These are phyloP conservation scores for Linum usitatissimum DNA, from an alignment of 345 rosid species.

Conservation along the genomic window DNA sequence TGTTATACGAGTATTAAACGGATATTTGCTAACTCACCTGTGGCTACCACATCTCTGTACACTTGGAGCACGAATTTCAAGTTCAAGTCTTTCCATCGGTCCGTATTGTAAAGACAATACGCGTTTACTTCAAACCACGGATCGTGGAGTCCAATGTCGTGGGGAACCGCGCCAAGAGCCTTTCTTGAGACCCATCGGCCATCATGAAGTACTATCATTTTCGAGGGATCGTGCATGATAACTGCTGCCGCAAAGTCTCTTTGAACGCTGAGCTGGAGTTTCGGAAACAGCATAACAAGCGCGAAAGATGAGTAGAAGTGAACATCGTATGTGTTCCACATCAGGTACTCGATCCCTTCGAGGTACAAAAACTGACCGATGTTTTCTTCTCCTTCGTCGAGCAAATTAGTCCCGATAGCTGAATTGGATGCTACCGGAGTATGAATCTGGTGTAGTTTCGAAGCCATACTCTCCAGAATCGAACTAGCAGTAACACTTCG, in stretches of 20 bases:
- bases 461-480: conserved; percentile 68
- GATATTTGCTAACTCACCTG: conserved; percentile 15
- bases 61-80: conserved; percentile 92
- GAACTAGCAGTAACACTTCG: conserved; percentile 42
- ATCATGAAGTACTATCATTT: conserved; percentile 43
- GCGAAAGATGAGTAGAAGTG: conserved; percentile 92
- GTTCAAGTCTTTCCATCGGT: conserved; percentile 88
- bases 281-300: conserved; percentile 76
- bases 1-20: too few relatives aligned
- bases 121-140: conserved; percentile 93
- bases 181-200: conserved; percentile 64
- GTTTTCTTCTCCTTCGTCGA: conserved; percentile 85
- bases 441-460: conserved; percentile 49
- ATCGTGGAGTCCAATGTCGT: conserved; percentile 68
- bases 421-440: conserved; percentile 55
- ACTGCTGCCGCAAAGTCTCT: conserved; percentile 91
- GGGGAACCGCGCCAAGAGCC: conserved; percentile 93
- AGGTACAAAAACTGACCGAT: conserved; percentile 88
- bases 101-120: conserved; percentile 56
- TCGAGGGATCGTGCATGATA: conserved; percentile 79
- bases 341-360: conserved; percentile 77
- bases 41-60: conserved; percentile 77
- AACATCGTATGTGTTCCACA: conserved; percentile 97
- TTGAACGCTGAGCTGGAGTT: conserved; percentile 80
- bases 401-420: conserved; percentile 82